Evolutionary conservation across 2,329 filamentous ascomycete genomes (phyloP), one percentile per base, ranked within the genome.

Genomic region (Neurospora sp.): DNA sequence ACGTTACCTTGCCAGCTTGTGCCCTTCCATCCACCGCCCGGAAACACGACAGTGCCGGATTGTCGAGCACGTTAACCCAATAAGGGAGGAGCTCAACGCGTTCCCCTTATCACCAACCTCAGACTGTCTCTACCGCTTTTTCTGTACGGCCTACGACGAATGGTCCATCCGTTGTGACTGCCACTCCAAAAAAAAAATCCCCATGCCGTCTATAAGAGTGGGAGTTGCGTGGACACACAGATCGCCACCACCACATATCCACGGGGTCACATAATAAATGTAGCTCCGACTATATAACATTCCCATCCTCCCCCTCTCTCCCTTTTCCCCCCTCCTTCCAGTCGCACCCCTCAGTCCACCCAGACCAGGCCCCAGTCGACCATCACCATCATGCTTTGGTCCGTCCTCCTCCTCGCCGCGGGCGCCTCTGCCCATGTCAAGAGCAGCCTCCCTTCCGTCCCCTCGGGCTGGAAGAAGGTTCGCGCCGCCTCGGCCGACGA

Each of bases 401-500:
- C 70, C 58, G 38, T 76, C 66, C 43, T 73, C n/a, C 67, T 78
- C 15, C 71, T 78, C 19, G 74, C 74, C 23, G 72, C 75, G 6
- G 74, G 72, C 70, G 77, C 72, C 19, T 74, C 77, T 68, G 79
- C 77, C 39, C 77, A 77, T 46, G 75, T 82, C 40, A 78, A 82
- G 71, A 79, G 82, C 73, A 78, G 76, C 33, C 71, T 83, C 33
- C 74, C 76, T 5, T 70, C 71, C 5, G 76, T 81, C 5, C 82
- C 82, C 0, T 71, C 71, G 43, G 82, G 81, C 38, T 83, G 82
- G 82, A 75, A 71, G 46, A 75, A 78, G 62, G 70, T 79, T 17
- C 76, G 78, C 19, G 72, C 77, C 2, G 81, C 81, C 2, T 72
- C 75, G 15, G 77, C 79, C 1, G 77, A 79, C 0, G 82, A 82